These are phyloP conservation scores for Leptoxyphium fumago DNA, from an alignment of 2,329 filamentous ascomycete genomes.

Conservation along the genomic window DNA sequence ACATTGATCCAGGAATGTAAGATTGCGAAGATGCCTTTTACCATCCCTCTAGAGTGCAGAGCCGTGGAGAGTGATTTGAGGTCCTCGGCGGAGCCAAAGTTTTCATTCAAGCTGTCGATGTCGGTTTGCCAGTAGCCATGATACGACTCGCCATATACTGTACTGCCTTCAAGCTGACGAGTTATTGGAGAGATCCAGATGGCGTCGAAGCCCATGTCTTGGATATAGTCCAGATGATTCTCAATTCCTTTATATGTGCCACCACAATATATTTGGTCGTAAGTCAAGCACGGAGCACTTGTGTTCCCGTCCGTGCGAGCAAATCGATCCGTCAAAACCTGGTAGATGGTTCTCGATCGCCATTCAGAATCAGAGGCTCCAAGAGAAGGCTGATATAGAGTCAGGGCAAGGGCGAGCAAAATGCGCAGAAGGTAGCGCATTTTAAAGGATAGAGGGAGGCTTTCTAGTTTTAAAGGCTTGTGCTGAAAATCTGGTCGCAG, in stretches of 20 bases:
- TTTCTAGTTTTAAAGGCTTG: too few relatives aligned
- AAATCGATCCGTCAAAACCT: conserved; percentile 29
- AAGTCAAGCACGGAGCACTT: conserved; percentile 23
- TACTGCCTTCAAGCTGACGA: conserved; percentile 25
- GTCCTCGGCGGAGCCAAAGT: conserved; percentile 24
- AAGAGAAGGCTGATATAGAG: not conserved
- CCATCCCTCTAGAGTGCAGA: conserved; percentile 23
- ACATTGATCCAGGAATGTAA: too few relatives aligned
- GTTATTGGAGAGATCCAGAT: conserved; percentile 43
- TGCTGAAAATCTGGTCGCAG: too few relatives aligned
- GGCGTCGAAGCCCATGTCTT: conserved; percentile 27
- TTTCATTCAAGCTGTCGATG: conserved; percentile 26
- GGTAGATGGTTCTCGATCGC: conserved; percentile 27
- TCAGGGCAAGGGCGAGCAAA: not conserved
- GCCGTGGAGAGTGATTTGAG: conserved; percentile 21
- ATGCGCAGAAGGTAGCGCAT: not conserved
- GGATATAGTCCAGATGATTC: conserved; percentile 47
- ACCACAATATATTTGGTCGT: conserved; percentile 38
- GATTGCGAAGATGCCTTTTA: conserved; percentile 5
- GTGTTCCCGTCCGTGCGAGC: conserved; percentile 26
- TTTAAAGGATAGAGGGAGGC: too few relatives aligned
- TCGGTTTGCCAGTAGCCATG: conserved; percentile 43
- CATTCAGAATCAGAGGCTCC: conserved; percentile 17
- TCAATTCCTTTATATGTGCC: conserved; percentile 46
- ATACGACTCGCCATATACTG: conserved; percentile 29